A percentile compares a stretch with the other conserved stretches of the same genome.
These are phyloP conservation scores for Hyparrhenia diplandra DNA, from an alignment of 176 grass and related monocot genomes.

Conservation along the genomic window DNA sequence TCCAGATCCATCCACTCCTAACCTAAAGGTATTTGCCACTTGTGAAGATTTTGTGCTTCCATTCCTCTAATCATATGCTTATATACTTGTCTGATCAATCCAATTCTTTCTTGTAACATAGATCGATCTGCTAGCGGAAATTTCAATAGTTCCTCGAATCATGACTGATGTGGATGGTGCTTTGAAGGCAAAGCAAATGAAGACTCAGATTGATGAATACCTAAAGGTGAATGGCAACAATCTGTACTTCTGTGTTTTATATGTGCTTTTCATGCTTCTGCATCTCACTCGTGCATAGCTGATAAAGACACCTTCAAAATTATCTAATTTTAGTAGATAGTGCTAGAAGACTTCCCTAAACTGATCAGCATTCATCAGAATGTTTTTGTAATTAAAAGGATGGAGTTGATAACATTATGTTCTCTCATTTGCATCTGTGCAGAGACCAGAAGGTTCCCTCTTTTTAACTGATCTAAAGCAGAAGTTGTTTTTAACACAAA, in stretches of 20 bases:
- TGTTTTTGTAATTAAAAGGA: background rate
- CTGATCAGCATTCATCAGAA: background rate
- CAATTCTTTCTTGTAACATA: slow-evolving; percentile 39
- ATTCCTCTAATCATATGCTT: background rate
- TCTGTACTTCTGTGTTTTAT: background rate
- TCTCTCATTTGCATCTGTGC: slow-evolving; percentile 24
- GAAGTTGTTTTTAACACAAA: slow-evolving; percentile 71
- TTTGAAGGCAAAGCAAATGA: slow-evolving; percentile 87
- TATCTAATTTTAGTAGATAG: background rate
- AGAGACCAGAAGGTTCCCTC: slow-evolving; percentile 69
- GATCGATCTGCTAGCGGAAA: slow-evolving; percentile 97
- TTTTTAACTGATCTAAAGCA: slow-evolving; percentile 85
- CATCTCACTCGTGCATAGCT: background rate
- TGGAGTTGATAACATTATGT: slow-evolving; percentile 20
- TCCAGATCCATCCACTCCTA: slow-evolving; percentile 94
- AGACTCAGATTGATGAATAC: slow-evolving; percentile 88
- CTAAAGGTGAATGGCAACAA: slow-evolving; percentile 58
- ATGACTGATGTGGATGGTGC: slow-evolving; percentile 83
- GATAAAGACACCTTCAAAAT: background rate
- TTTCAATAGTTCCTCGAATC: slow-evolving; percentile 72
- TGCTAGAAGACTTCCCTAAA: background rate
- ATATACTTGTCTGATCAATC: slow-evolving; percentile 10
- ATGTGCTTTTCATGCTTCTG: background rate
- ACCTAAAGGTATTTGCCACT: slow-evolving; percentile 68
- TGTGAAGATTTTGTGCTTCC: slow-evolving; percentile 9